Evolutionary conservation across 805 yeast species (phyloP).

Genomic region (Metschnikowia bowlesiae): DNA sequence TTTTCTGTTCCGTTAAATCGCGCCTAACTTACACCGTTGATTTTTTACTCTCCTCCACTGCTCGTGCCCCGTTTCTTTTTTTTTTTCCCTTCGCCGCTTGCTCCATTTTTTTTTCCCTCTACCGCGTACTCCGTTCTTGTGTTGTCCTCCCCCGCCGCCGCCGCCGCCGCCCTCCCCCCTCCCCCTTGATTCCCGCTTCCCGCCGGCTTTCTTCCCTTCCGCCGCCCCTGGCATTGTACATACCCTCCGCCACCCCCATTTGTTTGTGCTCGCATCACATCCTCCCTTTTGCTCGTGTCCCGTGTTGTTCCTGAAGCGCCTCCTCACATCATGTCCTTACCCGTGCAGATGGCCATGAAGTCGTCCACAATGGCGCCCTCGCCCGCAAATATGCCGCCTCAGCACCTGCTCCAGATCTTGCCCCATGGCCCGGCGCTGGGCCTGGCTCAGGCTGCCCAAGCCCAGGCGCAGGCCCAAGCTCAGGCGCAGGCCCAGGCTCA

Average conservation of each 20-base stretch:
- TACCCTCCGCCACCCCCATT: neutral
- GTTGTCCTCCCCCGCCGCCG: neutral
- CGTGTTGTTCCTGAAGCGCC: neutral
- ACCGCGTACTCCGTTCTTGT: neutral
- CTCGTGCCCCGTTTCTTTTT: neutral
- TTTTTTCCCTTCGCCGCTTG: neutral
- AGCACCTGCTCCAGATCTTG: constrained; percentile 17
- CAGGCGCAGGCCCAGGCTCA: too few relatives aligned
- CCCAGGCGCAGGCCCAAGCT: too few relatives aligned
- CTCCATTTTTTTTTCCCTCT: neutral
- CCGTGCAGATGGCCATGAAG: constrained; percentile 21
- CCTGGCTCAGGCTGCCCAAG: constrained; percentile 7
- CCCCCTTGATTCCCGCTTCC: neutral
- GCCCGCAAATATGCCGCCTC: constrained; percentile 14
- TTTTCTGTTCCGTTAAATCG: constrained; percentile 4
- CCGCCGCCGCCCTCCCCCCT: neutral
- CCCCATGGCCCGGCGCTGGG: constrained; percentile 15
- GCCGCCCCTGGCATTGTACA: neutral
- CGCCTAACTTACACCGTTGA: neutral
- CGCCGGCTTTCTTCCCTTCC: neutral
- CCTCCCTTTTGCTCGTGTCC: neutral
- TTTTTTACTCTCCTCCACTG: constrained; percentile 3
- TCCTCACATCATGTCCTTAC: constrained; percentile 13
- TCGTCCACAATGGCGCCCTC: constrained; percentile 10
- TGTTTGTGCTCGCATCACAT: neutral